Conservation (phyloP, 192 early-diverging fungal species). For the Backusella parvicylindrica region DNA sequence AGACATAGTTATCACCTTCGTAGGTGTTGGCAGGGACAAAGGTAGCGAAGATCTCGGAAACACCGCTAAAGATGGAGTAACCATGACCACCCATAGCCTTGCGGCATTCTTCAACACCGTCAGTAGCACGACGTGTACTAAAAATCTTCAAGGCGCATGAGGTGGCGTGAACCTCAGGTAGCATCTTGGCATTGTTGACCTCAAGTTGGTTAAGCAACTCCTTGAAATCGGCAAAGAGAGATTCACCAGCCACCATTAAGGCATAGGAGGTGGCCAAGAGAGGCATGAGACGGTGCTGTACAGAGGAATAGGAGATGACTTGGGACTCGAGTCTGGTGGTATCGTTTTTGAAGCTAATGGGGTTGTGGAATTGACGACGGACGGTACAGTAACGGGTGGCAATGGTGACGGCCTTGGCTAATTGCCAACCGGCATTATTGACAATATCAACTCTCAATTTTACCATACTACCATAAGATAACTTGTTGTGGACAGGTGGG, state of each 20-base stretch:
- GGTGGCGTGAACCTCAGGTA: slow-evolving; percentile 66
- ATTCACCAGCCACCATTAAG: slow-evolving; percentile 54
- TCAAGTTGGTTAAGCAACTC: slow-evolving; percentile 50
- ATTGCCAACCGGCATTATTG: slow-evolving; percentile 42
- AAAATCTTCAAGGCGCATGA: slow-evolving; percentile 64
- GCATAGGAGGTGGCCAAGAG: slow-evolving; percentile 63
- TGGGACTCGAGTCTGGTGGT: slow-evolving; percentile 46
- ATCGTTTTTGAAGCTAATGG: slow-evolving; percentile 24
- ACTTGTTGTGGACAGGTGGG: slow-evolving; percentile 65
- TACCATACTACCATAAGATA: slow-evolving; percentile 80
- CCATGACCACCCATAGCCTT: slow-evolving; percentile 74
- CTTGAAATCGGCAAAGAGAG: slow-evolving; percentile 45
- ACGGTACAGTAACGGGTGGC: slow-evolving; percentile 61
- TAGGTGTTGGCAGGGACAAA: slow-evolving; percentile 54
- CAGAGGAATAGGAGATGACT: slow-evolving; percentile 67
- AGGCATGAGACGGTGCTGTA: slow-evolving; percentile 64
- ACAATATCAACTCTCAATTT: slow-evolving; percentile 71
- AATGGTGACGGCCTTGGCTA: slow-evolving; percentile 62
- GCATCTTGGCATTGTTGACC: slow-evolving; percentile 46
- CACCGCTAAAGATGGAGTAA: slow-evolving; percentile 65
- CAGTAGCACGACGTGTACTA: slow-evolving; percentile 52
- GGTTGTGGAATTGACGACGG: slow-evolving; percentile 63
- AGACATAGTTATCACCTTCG: slow-evolving; percentile 70
- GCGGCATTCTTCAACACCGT: slow-evolving; percentile 68
- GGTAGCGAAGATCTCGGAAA: slow-evolving; percentile 58